These are phyloP conservation scores for Acorus gramineus DNA, from an alignment of 106 monocot species.

Conservation along the genomic window DNA sequence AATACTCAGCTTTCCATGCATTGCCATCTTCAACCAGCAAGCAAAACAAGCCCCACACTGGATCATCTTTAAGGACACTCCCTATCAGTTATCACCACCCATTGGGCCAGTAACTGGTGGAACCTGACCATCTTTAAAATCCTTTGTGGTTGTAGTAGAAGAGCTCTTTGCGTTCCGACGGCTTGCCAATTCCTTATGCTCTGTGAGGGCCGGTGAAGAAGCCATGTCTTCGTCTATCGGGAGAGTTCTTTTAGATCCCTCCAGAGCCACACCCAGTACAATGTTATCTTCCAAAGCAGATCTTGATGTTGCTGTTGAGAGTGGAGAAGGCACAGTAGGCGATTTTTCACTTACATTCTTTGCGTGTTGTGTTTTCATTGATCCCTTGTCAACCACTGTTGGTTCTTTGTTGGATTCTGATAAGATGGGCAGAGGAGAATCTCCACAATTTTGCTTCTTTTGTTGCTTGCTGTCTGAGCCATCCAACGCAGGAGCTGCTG, in stretches of 20 bases:
- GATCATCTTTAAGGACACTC: too few relatives aligned
- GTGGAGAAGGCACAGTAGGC: conserved; percentile 2
- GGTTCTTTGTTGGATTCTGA: not conserved
- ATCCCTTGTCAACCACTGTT: not conserved
- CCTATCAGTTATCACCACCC: too few relatives aligned
- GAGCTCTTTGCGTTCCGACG: conserved; percentile 20
- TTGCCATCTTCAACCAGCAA: too few relatives aligned
- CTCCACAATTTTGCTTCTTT: conserved; percentile 23
- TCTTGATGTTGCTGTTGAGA: not conserved
- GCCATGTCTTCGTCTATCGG: conserved; percentile 33
- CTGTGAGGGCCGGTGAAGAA: conserved; percentile 9
- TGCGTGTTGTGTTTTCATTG: not conserved
- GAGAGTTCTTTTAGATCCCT: conserved; percentile 58
- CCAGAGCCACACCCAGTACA: conserved; percentile 55
- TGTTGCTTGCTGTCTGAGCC: conserved; percentile 31
- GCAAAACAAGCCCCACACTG: too few relatives aligned
- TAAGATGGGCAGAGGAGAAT: not conserved
- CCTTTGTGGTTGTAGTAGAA: conserved; percentile 23
- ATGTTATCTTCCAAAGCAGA: conserved; percentile 50
- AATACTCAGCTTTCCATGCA: too few relatives aligned
- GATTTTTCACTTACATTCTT: conserved; percentile 22
- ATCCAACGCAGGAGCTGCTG: conserved; percentile 11
- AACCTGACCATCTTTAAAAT: conserved; percentile 21
- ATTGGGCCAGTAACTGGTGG: conserved; percentile 8
- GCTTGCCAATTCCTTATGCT: conserved; percentile 32